Conservation (phyloP, 78 protist genomes). For the Emiliania huxleyi region DNA sequence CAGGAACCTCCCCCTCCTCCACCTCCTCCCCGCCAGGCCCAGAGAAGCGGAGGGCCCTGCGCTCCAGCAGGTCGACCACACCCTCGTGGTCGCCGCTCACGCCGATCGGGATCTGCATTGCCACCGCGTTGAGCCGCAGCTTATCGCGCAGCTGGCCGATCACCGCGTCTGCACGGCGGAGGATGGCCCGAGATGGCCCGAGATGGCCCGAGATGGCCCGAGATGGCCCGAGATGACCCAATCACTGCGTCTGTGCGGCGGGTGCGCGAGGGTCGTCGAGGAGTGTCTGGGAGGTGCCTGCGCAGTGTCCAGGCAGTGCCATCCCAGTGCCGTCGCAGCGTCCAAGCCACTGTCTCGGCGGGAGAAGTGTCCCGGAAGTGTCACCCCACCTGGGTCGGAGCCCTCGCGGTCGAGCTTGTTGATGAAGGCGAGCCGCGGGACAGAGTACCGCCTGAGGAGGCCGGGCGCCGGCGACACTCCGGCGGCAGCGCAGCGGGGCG, state of each 20-base stretch:
- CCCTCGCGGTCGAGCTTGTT: slow-evolving; percentile 91
- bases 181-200: too few relatives aligned
- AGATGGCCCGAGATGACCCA: too few relatives aligned
- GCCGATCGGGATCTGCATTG: slow-evolving; percentile 72
- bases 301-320: too few relatives aligned
- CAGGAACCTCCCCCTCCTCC: slow-evolving; percentile 47
- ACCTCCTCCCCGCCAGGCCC: slow-evolving; percentile 50
- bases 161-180: slow-evolving; percentile 22
- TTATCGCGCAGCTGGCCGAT: slow-evolving; percentile 60
- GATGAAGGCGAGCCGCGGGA: slow-evolving; percentile 88
- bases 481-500: too few relatives aligned
- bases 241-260: too few relatives aligned
- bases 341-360: too few relatives aligned
- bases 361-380: too few relatives aligned
- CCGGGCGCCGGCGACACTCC: background rate
- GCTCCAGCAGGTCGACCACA: slow-evolving; percentile 77
- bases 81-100: slow-evolving; percentile 71
- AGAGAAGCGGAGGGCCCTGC: slow-evolving; percentile 61
- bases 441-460: slow-evolving; percentile 54
- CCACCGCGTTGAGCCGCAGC: slow-evolving; percentile 82
- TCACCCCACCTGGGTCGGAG: too few relatives aligned
- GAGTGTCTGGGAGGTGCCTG: too few relatives aligned
- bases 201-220: too few relatives aligned
- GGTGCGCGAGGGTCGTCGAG: too few relatives aligned
- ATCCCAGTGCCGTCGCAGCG: too few relatives aligned